Conservation (phyloP, 83 land plant genomes). For the Thuja plicata region DNA sequence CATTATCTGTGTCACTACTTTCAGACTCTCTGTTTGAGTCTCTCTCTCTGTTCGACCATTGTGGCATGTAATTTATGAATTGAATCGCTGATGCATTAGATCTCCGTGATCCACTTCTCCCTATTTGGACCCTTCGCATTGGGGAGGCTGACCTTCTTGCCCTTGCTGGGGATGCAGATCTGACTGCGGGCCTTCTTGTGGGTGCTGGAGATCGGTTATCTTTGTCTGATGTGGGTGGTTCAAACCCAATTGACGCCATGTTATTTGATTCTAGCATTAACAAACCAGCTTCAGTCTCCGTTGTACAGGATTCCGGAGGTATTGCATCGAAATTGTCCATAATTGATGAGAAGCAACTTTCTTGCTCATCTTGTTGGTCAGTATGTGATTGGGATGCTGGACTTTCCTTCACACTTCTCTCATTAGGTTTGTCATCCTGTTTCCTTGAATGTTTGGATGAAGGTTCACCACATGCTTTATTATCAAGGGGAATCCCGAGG, state of each 20-base stretch:
- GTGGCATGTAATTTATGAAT: constrained; percentile 53
- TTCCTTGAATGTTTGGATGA: not conserved
- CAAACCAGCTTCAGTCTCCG: not conserved
- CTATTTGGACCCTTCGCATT: constrained; percentile 72
- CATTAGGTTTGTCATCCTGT: constrained; percentile 9
- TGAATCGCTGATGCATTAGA: constrained; percentile 51
- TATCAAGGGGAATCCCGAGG: not conserved
- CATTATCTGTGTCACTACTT: constrained; percentile 6
- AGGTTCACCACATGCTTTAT: not conserved
- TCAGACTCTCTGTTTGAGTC: constrained; percentile 2
- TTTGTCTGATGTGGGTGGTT: constrained; percentile 37
- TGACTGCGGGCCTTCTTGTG: constrained; percentile 51
- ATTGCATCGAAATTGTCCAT: not conserved
- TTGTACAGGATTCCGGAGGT: not conserved
- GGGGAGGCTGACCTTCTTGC: constrained; percentile 74
- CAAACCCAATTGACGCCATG: not conserved
- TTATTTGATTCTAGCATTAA: not conserved
- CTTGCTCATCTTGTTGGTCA: not conserved
- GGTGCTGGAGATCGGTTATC: constrained; percentile 30
- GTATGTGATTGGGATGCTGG: not conserved
- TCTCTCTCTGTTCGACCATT: constrained; percentile 19
- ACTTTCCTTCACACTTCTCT: constrained; percentile 1
- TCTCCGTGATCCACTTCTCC: constrained; percentile 63
- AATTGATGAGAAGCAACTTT: not conserved
- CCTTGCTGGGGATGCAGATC: constrained; percentile 51